Evolutionary conservation across 768 basidiomycete genomes (phyloP), one percentile per base, ranked within the genome.

Genomic region (Tephrocybe rancida): DNA sequence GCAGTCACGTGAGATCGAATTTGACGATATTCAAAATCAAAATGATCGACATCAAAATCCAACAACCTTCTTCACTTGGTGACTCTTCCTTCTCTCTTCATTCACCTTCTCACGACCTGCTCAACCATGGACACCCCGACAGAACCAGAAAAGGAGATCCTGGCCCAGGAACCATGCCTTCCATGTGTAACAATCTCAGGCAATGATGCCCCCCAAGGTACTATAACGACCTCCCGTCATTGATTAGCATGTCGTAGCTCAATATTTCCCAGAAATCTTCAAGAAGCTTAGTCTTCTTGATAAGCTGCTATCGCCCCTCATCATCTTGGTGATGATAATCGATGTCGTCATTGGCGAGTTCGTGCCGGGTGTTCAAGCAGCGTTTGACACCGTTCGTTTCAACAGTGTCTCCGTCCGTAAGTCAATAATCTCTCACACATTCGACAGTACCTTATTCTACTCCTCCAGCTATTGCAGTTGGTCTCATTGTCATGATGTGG

Each of bases 401-500:
- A 65, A 86, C 51, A 81, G 84, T 19, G 89, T 92, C 35, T 92
- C 91, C 13, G 78, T 88, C 41, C 90, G 91, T 92, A 66, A 71
- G 89, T 80, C 5, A 19, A 11, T 44, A 24, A 35, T 18, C 29
- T 26, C 32, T 22, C n/a, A 3, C 10, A 25, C 19, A 21, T 9
- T n/a, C n/a, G 30, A 18, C 25, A 5, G 4, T 21, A 26, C 10
- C 16, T 37, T 16, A 26, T 8, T 30, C 3, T 39, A 29, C 18
- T 26, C 39, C 32, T 14, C 32, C 11, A 93, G 91, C 90, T 1
- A 90, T 93, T 42, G 86, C 86, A 14, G 75, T 92, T 37, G 92
- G 91, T 1, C 80, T 94, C 32, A 81, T 93, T 16, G 73, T 92
- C 47, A 94, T 94, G 79, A 93, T 93, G 88, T 92, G 89, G 88